Base-by-base conservation (phyloP, 441 rosid genomes). In the Brassica balearica region DNA sequence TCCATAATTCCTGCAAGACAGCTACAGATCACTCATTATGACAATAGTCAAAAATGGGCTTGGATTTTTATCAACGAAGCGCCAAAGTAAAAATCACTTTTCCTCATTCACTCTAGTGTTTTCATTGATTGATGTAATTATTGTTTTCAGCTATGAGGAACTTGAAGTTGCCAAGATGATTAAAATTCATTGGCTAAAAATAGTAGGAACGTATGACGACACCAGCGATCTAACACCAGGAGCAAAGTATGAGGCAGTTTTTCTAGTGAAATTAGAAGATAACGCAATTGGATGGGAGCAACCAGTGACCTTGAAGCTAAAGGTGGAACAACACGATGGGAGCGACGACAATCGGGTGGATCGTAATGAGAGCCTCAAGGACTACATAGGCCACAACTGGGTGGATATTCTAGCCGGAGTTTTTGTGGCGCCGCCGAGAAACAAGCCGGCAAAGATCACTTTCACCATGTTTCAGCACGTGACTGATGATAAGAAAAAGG, bases 181-280 rank as follows among this genome's bases (percentile, higher is more conserved):
- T 20, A 2, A 71, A 1, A 89, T 89, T 17, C 82, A 90, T 23
- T 89, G 92, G 97, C 86, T 92, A 53, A 89, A 88, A 10, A 77
- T 72, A 29, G 38, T 48, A 1, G 87, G 80, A 1, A 81, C 56
- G 58, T 80, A 83, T n/a, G 81, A 85, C 20, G 81, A 85, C 23
- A 67, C 82, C 4, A 25, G 65, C 25, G 79, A 79, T 68, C 90
- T 92, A 46, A 75, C 86, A 41, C 88, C 87, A 6, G 82, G 48
- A 61, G 72, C 75, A 3, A 6, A 71, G 12, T 89, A 90, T 29
- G 83, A 85, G 79, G 87, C 80, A n/a, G 78, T 38, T 4, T 82
- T 88, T 19, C 74, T 84, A 56, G 68, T 87, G n/a, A 87, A 78
- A 87, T 19, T 91, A 65, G 80, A 67, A 48, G 84, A 86, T 2